These are phyloP conservation scores for Hemerocallis citrina DNA, from an alignment of 106 monocot genomes.

Conservation along the genomic window DNA sequence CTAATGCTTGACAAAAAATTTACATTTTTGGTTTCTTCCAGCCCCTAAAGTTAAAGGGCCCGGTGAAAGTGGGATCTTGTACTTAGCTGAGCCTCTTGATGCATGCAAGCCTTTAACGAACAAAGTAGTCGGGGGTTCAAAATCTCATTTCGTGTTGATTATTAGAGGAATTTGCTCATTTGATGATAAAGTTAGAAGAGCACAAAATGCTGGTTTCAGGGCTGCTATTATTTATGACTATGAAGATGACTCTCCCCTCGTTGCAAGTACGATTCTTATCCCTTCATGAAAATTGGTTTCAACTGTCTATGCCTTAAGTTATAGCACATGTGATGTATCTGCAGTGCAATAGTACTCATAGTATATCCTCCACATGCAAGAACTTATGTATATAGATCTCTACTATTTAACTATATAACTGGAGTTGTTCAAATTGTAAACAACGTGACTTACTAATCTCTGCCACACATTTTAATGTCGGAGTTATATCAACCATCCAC, in stretches of 20 bases:
- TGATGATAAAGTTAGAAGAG: constrained; percentile 53
- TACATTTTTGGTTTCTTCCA: constrained; percentile 11
- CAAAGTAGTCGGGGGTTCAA: constrained; percentile 9
- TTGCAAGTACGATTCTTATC: constrained; percentile 37
- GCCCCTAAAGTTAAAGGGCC: constrained; percentile 47
- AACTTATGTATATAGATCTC: no score
- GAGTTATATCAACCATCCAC: no score
- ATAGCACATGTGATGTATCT: not conserved
- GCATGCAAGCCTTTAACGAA: constrained; percentile 36
- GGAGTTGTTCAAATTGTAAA: no score
- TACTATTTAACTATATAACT: no score
- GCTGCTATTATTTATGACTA: constrained; percentile 47
- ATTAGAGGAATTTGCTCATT: constrained; percentile 58
- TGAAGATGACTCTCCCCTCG: constrained; percentile 23
- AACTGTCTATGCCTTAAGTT: not conserved
- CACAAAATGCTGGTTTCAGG: constrained; percentile 56
- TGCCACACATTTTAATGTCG: no score
- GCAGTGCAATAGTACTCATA: not conserved
- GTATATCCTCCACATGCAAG: no score
- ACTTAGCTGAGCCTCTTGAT: constrained; percentile 43
- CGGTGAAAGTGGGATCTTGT: constrained; percentile 32
- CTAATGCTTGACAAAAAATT: not conserved
- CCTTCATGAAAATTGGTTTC: not conserved
- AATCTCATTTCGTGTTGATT: constrained; percentile 32
- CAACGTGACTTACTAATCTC: no score